A percentile compares a stretch with the other conserved stretches of the same genome.
Conservation (phyloP, 192 early-diverging fungal genomes). For the Coemansia sp. region DNA sequence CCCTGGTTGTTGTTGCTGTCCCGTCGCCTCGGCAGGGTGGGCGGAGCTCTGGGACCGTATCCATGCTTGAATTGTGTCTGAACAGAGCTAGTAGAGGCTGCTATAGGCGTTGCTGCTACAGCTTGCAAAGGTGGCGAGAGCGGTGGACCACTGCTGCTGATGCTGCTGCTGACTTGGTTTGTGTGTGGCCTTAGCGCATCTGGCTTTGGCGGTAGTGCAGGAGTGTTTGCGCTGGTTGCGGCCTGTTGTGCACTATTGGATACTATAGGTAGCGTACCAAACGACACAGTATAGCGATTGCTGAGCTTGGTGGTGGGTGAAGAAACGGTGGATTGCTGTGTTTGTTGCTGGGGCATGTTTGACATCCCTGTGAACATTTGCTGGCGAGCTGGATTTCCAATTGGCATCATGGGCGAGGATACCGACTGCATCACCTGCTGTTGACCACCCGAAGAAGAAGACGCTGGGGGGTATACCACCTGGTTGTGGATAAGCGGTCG, state of each 20-base stretch:
- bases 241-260: not conserved
- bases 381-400: not conserved
- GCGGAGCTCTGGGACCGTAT: constrained; percentile 11
- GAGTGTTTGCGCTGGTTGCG: constrained; percentile 3
- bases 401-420: not conserved
- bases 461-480: not conserved
- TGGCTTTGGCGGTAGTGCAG: constrained; percentile 47
- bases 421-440: not conserved
- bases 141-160: not conserved
- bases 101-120: not conserved
- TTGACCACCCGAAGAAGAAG: not conserved
- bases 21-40: constrained; percentile 13
- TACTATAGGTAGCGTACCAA: constrained; percentile 11
- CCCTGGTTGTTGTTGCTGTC: constrained; percentile 12
- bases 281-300: constrained; percentile 23
- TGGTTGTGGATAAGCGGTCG: not conserved
- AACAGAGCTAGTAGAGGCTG: not conserved
- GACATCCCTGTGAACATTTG: not conserved
- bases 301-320: not conserved
- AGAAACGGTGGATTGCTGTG: not conserved
- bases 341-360: not conserved
- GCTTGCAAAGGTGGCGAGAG: not conserved
- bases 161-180: not conserved
- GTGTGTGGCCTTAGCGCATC: constrained; percentile 33
- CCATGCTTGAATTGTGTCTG: not conserved